These are phyloP conservation scores for Dictyostelium firmibasis DNA, from an alignment of 78 protist species.

Conservation along the genomic window DNA sequence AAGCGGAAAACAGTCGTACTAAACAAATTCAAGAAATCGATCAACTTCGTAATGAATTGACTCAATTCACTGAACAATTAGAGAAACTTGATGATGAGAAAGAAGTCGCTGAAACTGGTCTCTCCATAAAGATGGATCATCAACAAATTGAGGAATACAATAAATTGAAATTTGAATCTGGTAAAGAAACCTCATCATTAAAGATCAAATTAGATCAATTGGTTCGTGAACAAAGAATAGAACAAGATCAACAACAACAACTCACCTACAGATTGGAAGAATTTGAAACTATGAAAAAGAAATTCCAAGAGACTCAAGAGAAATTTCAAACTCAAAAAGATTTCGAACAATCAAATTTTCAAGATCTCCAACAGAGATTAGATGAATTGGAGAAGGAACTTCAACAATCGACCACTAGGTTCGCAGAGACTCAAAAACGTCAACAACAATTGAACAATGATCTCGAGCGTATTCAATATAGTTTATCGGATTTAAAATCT, in stretches of 20 bases:
- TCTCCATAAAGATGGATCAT: neutral
- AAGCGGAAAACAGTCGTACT: constrained; percentile 13
- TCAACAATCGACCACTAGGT: neutral
- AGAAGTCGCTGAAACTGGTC: neutral
- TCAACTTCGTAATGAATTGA: constrained; percentile 6
- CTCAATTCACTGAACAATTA: constrained; percentile 24
- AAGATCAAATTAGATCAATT: neutral
- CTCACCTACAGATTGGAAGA: neutral
- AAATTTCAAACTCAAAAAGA: neutral
- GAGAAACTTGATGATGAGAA: constrained; percentile 4
- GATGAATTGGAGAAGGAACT: neutral
- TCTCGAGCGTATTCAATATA: constrained; percentile 38
- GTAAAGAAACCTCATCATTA: constrained; percentile 35
- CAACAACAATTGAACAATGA: constrained; percentile 27
- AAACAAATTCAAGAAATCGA: constrained; percentile 15
- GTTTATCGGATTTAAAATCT: constrained; percentile 62
- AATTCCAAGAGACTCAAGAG: constrained; percentile 7
- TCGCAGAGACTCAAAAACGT: neutral
- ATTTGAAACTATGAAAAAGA: constrained; percentile 25
- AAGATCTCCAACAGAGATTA: neutral
- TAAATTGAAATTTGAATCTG: constrained; percentile 20
- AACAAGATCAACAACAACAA: neutral
- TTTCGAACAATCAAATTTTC: neutral
- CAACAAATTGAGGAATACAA: constrained; percentile 61
- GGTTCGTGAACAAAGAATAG: neutral